A percentile compares a stretch with the other conserved stretches of the same genome.
Conservation (phyloP, 2,329 filamentous ascomycete genomes). For the Alternaria metachromatica region DNA sequence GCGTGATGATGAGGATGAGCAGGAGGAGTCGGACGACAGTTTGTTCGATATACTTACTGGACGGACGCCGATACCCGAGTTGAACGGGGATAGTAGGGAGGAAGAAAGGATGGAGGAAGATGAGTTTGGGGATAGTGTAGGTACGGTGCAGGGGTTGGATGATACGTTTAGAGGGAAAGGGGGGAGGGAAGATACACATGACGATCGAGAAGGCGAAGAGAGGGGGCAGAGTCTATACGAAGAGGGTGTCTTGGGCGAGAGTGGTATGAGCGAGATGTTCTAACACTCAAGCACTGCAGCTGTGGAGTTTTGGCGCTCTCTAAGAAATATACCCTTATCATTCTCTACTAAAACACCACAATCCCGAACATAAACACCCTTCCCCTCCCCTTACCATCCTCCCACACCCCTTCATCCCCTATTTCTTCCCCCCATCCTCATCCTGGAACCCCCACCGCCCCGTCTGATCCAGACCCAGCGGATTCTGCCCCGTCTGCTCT, state of each 20-base stretch:
- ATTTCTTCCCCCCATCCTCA: constrained; percentile 16
- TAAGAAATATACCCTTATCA: not conserved
- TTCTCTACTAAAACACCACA: not conserved
- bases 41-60: constrained; percentile 57
- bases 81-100: constrained; percentile 7
- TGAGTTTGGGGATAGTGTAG: constrained; percentile 33
- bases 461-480: constrained; percentile 49
- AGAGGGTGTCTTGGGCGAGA: constrained; percentile 34
- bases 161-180: constrained; percentile 54
- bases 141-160: constrained; percentile 41
- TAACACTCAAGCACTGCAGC: constrained; percentile 5
- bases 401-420: not conserved
- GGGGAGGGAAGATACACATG: not conserved
- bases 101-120: constrained; percentile 10
- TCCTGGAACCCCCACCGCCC: constrained; percentile 47
- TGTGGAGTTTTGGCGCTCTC: not conserved
- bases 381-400: not conserved
- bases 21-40: constrained; percentile 55
- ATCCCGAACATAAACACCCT: not conserved
- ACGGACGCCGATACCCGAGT: constrained; percentile 49
- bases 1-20: constrained; percentile 26
- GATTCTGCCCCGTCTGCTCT: constrained; percentile 50
- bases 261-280: constrained; percentile 47
- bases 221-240: not conserved
- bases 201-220: not conserved